Conservation (phyloP, 371 early-diverging fungal genomes). For the Actinomortierella wolfii region DNA sequence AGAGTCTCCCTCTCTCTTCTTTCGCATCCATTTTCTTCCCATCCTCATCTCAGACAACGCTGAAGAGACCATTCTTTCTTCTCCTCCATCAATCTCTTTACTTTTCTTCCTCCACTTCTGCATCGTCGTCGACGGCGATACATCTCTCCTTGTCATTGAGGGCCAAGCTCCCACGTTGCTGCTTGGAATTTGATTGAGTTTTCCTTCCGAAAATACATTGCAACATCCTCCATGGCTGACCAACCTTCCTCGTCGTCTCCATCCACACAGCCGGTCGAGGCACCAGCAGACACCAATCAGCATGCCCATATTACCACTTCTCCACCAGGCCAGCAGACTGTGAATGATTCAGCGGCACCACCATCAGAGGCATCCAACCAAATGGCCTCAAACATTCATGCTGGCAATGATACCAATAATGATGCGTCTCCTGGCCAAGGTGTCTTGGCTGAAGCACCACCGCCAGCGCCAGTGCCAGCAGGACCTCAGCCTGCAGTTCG, state of each 20-base stretch:
- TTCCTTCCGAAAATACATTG: too few relatives aligned
- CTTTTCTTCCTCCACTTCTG: not conserved
- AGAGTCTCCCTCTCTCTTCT: conserved; percentile 3
- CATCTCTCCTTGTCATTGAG: not conserved
- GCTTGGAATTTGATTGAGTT: too few relatives aligned
- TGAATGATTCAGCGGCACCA: too few relatives aligned
- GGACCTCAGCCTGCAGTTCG: conserved; percentile 12
- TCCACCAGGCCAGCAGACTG: too few relatives aligned
- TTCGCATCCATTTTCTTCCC: conserved; percentile 5
- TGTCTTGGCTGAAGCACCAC: not conserved
- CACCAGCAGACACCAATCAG: too few relatives aligned
- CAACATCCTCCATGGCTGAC: too few relatives aligned
- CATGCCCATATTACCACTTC: too few relatives aligned
- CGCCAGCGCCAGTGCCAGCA: not conserved
- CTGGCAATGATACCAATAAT: conserved; percentile 39
- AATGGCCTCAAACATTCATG: conserved; percentile 19
- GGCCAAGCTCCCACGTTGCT: conserved; percentile 1
- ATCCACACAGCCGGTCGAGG: too few relatives aligned
- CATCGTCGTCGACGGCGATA: not conserved
- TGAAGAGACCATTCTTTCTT: not conserved
- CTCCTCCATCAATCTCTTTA: not conserved
- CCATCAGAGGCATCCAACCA: not conserved
- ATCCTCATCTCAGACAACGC: not conserved
- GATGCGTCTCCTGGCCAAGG: not conserved
- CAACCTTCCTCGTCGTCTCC: too few relatives aligned